phyloP scores from a whole-genome alignment of 345 rosid species.

The Linum usitatissimum region DNA sequence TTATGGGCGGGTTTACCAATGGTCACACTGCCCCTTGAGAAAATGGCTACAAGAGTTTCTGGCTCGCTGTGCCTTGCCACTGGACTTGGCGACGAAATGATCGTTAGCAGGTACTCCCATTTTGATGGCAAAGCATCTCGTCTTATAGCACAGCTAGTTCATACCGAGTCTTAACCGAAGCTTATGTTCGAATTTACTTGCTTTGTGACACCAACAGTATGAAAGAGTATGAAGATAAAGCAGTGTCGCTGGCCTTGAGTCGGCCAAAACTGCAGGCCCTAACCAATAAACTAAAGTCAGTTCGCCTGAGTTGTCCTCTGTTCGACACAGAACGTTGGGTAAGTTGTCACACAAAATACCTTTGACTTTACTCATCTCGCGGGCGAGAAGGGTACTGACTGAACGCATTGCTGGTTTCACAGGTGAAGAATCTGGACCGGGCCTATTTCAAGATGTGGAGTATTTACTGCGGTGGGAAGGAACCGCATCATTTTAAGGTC shows the following conservation, averaged over 20 bases:
- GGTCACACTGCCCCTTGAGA: slow-evolving; percentile 96
- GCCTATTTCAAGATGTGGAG: slow-evolving; percentile 95
- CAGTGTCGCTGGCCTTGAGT: slow-evolving; percentile 65
- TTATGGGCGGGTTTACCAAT: slow-evolving; percentile 99
- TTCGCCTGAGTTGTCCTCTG: slow-evolving; percentile 73
- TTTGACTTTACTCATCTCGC: not conserved
- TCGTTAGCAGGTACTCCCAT: slow-evolving; percentile 57
- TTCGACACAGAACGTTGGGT: slow-evolving; percentile 97
- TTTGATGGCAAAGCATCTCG: not conserved
- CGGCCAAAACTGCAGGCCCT: slow-evolving; percentile 62
- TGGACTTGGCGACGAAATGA: slow-evolving; percentile 97
- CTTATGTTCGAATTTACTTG: not conserved
- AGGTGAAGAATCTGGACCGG: slow-evolving; percentile 89
- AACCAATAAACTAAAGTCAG: slow-evolving; percentile 50
- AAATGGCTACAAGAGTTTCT: slow-evolving; percentile 99
- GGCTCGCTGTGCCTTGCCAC: slow-evolving; percentile 96
- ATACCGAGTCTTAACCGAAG: not conserved
- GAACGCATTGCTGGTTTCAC: slow-evolving; percentile 10
- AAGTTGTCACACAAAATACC: slow-evolving; percentile 12
- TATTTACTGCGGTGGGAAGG: slow-evolving; percentile 60
- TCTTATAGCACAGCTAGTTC: not conserved
- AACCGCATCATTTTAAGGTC: slow-evolving; percentile 75
- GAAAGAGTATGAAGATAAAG: slow-evolving; percentile 89
- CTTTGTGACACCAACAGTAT: slow-evolving; percentile 32
- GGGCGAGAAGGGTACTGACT: too few species aligned